Conservation (phyloP, 768 basidiomycete genomes). For the Suillus luteus region DNA sequence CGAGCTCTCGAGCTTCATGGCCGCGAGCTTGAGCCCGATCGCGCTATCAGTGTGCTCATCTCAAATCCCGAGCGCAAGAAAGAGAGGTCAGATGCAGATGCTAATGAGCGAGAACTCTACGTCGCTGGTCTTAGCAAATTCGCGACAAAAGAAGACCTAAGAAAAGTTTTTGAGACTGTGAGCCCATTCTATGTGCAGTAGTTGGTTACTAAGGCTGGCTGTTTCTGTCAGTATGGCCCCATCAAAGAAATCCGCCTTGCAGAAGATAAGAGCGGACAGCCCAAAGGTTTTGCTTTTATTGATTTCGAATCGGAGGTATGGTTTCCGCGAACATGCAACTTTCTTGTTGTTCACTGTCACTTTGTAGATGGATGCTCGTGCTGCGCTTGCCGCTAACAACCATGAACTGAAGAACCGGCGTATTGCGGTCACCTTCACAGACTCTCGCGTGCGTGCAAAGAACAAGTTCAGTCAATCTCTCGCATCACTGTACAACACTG, state of each 20-base stretch:
- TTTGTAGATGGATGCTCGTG: slow-evolving; percentile 64
- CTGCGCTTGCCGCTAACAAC: slow-evolving; percentile 80
- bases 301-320: slow-evolving; percentile 83
- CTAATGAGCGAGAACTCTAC: slow-evolving; percentile 83
- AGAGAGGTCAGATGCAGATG: slow-evolving; percentile 85
- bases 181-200: slow-evolving; percentile 25
- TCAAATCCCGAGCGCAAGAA: slow-evolving; percentile 92
- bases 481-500: not conserved
- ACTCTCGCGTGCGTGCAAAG: slow-evolving; percentile 61
- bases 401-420: slow-evolving; percentile 87
- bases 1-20: slow-evolving; percentile 80
- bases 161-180: slow-evolving; percentile 77
- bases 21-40: slow-evolving; percentile 68
- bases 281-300: slow-evolving; percentile 89
- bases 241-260: slow-evolving; percentile 83
- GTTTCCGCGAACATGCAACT: not conserved
- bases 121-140: slow-evolving; percentile 84
- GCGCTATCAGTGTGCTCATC: slow-evolving; percentile 73
- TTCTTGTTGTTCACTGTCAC: slow-evolving; percentile 2
- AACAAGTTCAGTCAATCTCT: slow-evolving; percentile 44
- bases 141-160: slow-evolving; percentile 74
- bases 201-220: slow-evolving; percentile 11
- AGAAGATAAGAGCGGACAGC: slow-evolving; percentile 65
- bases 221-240: slow-evolving; percentile 64
- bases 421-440: slow-evolving; percentile 85